Conservation (phyloP, 108 stramenopile genomes). For the Cyclotella cryptica region DNA sequence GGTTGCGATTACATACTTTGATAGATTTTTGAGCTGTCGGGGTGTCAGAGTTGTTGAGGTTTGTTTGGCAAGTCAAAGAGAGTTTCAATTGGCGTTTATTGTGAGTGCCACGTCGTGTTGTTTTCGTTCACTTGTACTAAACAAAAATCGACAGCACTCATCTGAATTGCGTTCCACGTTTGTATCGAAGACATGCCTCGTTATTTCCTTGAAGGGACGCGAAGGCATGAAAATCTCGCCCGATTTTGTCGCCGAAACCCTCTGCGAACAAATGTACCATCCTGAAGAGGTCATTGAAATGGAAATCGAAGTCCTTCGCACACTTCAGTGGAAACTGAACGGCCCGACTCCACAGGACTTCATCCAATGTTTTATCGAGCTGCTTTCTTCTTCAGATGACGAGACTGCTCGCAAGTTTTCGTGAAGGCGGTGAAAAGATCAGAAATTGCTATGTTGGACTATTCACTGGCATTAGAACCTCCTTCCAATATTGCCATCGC, state of each 20-base stretch:
- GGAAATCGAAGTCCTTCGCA: not conserved
- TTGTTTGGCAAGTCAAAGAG: not conserved
- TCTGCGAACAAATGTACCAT: conserved; percentile 1
- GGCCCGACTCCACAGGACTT: conserved; percentile 5
- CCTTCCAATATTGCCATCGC: not conserved
- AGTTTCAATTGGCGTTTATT: conserved; percentile 3
- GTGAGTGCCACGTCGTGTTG: not conserved
- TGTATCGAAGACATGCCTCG: not conserved
- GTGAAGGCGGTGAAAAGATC: not conserved
- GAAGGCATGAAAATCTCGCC: not conserved
- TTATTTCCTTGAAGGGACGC: conserved; percentile 1
- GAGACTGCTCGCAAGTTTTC: not conserved
- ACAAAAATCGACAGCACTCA: not conserved
- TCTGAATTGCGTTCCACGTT: not conserved
- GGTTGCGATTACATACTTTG: conserved; percentile 3
- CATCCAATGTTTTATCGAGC: conserved; percentile 1
- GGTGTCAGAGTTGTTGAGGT: not conserved
- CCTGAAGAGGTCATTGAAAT: not conserved
- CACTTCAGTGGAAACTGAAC: not conserved
- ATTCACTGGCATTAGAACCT: not conserved
- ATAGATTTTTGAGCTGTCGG: conserved; percentile 9
- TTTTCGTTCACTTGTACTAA: not conserved
- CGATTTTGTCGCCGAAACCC: not conserved
- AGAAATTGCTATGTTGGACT: not conserved
- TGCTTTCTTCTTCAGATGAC: not conserved